Evolutionary conservation across 1,139 yeast species (phyloP), one percentile per base, ranked within the genome.

Genomic region (Saccharomycopsis hybrid): DNA sequence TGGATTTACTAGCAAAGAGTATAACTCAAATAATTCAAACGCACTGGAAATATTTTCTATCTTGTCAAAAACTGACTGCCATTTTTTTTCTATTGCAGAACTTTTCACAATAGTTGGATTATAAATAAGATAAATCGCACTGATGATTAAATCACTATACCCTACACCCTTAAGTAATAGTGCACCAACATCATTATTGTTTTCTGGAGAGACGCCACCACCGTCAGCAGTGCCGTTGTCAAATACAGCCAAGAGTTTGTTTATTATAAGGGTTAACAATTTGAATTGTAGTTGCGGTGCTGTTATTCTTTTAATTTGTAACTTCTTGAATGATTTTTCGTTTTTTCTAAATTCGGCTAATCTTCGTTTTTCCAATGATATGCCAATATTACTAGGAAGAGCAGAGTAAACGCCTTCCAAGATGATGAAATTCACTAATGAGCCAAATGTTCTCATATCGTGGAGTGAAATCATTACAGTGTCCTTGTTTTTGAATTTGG

Each of bases 361-460:
- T 48, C 77, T 66, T 57, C 95, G 68, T 55, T 80, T 75, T 3
- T 74, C 80, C 32, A 85, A 62, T 0, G 94, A 89, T 3, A 87
- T 74, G 0, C 92, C 88, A 13, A 80, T 71, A 2, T 74, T 75
- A 35, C 62, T 56, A 1, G 80, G 76, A 2, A 87, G 58, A 33
- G 79, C 76, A 0, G 92, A 80, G 56, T 84, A 85, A 0, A 89
- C 72, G 0, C 95, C 90, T 55, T 80, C 83, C 1, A 84, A 65
- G 0, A 89, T 77, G 2, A 90, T 69, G 13, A 82, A 55, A 55
- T 83, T 84, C 29, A 83, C 65, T 45, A 90, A 61, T 31, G 74
- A 76, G 46, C 86, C 82, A 54, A 90, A 77, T 2, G 79, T 76
- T 61, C 81, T 83, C 71, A 90, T 80, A 62, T 90, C 97, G 60